phyloP scores from a whole-genome alignment of 345 rosid species.

The Aquilaria malaccensis region DNA sequence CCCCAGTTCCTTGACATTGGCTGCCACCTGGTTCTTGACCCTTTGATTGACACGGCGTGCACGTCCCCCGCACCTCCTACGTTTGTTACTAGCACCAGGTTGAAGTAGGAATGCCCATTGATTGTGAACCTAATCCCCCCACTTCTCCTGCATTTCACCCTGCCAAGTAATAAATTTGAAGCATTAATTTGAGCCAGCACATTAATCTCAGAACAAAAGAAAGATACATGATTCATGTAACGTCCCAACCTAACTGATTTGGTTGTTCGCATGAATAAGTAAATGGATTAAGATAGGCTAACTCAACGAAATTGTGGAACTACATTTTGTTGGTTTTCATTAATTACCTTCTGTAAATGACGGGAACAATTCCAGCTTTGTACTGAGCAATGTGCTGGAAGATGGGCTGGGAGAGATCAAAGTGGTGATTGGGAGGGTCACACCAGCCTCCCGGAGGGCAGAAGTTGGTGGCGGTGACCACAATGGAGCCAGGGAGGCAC shows the following conservation, averaged over 20 bases:
- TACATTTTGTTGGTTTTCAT: background rate
- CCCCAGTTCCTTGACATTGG: slow-evolving; percentile 85
- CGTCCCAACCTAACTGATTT: too few relatives aligned
- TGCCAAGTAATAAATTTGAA: background rate
- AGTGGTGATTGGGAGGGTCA: slow-evolving; percentile 71
- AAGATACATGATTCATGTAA: too few relatives aligned
- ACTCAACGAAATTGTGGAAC: background rate
- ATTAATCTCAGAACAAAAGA: too few relatives aligned
- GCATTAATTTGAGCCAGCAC: too few relatives aligned
- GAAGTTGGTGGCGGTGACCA: slow-evolving; percentile 77
- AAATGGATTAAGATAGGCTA: background rate
- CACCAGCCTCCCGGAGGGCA: slow-evolving; percentile 92
- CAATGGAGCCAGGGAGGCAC: slow-evolving; percentile 59
- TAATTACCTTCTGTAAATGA: slow-evolving; percentile 54
- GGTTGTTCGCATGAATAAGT: too few relatives aligned
- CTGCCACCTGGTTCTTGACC: slow-evolving; percentile 59
- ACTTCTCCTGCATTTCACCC: slow-evolving; percentile 60
- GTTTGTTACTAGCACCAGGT: slow-evolving; percentile 58
- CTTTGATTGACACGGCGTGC: slow-evolving; percentile 52
- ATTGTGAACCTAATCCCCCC: slow-evolving; percentile 73
- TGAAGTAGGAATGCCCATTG: slow-evolving; percentile 78
- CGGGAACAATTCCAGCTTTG: slow-evolving; percentile 70
- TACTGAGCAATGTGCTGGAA: slow-evolving; percentile 63
- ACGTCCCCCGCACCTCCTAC: slow-evolving; percentile 81
- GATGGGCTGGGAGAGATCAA: slow-evolving; percentile 74